Percentiles rank a stretch among this genome's conserved stretches.
These are phyloP conservation scores for Posidonia australis DNA, from an alignment of 106 monocot genomes.

Conservation along the genomic window DNA sequence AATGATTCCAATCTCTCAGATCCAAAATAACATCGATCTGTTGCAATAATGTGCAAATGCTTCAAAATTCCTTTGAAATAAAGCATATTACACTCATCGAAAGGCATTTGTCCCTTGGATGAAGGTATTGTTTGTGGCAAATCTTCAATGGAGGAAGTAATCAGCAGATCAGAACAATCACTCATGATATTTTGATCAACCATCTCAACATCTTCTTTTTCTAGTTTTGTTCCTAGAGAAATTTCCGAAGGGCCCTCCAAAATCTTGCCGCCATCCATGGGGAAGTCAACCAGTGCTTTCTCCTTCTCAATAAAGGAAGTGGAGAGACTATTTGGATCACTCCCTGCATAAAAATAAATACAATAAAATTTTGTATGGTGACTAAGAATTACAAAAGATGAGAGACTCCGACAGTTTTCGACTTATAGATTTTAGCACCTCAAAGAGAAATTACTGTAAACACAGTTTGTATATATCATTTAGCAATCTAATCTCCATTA, in stretches of 20 bases:
- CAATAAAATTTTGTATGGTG: background rate
- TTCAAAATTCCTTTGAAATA: background rate
- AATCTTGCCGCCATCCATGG: background rate
- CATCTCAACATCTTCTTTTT: background rate
- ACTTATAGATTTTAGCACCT: background rate
- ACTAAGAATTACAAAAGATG: background rate
- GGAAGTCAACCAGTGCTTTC: background rate
- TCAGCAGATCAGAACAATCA: background rate
- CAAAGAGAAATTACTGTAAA: background rate
- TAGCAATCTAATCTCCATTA: no score
- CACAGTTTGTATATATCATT: background rate
- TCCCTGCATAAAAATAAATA: background rate
- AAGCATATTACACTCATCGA: background rate
- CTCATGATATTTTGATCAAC: background rate
- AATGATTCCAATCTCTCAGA: background rate
- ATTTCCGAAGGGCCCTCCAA: background rate
- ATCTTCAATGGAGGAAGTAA: background rate
- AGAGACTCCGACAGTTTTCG: background rate
- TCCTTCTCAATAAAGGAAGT: background rate
- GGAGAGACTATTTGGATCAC: background rate
- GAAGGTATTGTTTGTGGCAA: background rate
- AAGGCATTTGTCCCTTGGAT: background rate
- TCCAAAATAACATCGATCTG: constrained; percentile 1
- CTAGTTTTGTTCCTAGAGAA: background rate
- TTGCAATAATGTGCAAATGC: constrained; percentile 8